Percentiles rank a stretch among this genome's conserved stretches.
phyloP scores from a whole-genome alignment of 306 rosid genomes.

The Phaseolus lunatus region DNA sequence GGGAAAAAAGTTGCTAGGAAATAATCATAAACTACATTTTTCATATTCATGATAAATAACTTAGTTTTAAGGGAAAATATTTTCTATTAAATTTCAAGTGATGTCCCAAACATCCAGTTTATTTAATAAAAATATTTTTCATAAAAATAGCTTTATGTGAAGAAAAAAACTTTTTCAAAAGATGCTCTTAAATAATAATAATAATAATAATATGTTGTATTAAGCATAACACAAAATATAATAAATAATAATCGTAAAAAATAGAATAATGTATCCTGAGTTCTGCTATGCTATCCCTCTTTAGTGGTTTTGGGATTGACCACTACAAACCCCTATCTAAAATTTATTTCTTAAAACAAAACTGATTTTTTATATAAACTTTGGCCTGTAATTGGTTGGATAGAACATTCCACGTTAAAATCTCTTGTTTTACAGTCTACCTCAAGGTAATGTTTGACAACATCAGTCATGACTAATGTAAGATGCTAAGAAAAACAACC shows the following conservation, averaged over 20 bases:
- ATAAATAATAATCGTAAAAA: background rate
- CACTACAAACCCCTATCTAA: background rate
- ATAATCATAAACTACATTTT: too few species aligned
- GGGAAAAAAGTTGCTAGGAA: too few species aligned
- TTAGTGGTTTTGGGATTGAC: background rate
- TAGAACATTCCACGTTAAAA: background rate
- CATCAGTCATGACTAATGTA: conserved; percentile 21
- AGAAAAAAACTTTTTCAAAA: too few species aligned
- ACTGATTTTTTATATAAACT: background rate
- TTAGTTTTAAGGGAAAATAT: too few species aligned
- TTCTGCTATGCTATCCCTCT: background rate
- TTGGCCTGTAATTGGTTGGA: background rate
- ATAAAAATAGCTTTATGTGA: too few species aligned
- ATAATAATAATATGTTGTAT: background rate
- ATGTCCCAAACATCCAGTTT: too few species aligned
- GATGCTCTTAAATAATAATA: too few species aligned
- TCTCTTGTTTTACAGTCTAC: background rate
- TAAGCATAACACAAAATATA: background rate
- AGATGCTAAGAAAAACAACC: conserved; percentile 27
- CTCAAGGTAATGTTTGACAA: background rate
- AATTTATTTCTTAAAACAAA: background rate
- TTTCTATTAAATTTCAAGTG: too few species aligned
- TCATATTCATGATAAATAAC: too few species aligned
- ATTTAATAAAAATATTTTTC: too few species aligned
- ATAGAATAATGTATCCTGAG: background rate